phyloP scores from a whole-genome alignment of 768 basidiomycete genomes.

The Kwoniella dendrophila region DNA sequence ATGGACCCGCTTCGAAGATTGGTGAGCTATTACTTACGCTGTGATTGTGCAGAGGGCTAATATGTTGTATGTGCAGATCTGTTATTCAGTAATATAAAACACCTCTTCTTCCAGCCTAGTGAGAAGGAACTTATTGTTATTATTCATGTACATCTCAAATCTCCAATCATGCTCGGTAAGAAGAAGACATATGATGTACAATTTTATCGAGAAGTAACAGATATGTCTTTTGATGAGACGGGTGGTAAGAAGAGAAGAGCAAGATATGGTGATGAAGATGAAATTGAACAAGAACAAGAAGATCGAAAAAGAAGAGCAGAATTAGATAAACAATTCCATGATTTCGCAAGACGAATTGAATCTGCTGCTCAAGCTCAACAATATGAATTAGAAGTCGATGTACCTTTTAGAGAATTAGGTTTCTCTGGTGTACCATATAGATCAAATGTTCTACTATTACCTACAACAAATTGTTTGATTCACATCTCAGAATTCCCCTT shows the following conservation, averaged over 20 bases:
- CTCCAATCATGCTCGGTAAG: slow-evolving; percentile 98
- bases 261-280: slow-evolving; percentile 96
- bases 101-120: slow-evolving; percentile 98
- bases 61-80: slow-evolving; percentile 64
- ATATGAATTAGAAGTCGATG: slow-evolving; percentile 85
- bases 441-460: slow-evolving; percentile 89
- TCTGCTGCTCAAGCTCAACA: slow-evolving; percentile 79
- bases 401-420: slow-evolving; percentile 94
- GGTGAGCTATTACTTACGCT: slow-evolving; percentile 62
- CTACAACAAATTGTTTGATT: slow-evolving; percentile 94
- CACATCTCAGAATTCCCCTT: slow-evolving; percentile 94
- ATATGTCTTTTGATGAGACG: slow-evolving; percentile 97
- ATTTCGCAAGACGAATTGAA: slow-evolving; percentile 87
- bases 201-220: slow-evolving; percentile 96
- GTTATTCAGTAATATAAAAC: slow-evolving; percentile 94
- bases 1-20: slow-evolving; percentile 58
- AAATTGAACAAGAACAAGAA: slow-evolving; percentile 97
- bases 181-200: slow-evolving; percentile 99
- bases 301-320: slow-evolving; percentile 85
- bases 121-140: slow-evolving; percentile 94
- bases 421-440: slow-evolving; percentile 97
- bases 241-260: slow-evolving; percentile 98
- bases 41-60: slow-evolving; percentile 2
- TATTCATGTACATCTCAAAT: slow-evolving; percentile 86
- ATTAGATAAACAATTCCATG: slow-evolving; percentile 91